Conservation (phyloP, 23 red algal species). For the Gracilaria gracilis region DNA sequence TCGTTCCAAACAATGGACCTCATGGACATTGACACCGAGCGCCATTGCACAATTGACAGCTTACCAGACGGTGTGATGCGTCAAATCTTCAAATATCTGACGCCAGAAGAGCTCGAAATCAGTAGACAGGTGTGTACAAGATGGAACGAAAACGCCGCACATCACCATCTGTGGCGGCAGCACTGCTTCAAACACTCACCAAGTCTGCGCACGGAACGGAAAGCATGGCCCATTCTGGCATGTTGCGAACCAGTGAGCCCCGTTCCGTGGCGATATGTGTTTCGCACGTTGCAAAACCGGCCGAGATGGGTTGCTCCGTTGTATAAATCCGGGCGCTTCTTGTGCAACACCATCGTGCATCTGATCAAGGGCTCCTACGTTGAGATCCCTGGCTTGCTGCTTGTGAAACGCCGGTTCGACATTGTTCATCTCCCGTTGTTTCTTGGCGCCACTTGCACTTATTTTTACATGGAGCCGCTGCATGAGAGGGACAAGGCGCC, state of each 20-base stretch:
- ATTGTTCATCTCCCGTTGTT: neutral
- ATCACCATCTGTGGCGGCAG: conserved; percentile 15
- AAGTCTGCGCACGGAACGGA: conserved; percentile 22
- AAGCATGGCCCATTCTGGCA: conserved; percentile 6
- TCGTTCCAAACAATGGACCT: neutral
- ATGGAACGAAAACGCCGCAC: conserved; percentile 8
- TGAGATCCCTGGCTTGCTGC: neutral
- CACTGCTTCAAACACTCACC: conserved; percentile 19
- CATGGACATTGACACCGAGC: conserved; percentile 14
- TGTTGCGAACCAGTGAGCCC: conserved; percentile 13
- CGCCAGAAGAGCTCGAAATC: neutral
- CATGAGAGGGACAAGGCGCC: neutral
- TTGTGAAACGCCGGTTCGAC: conserved; percentile 4
- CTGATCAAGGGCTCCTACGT: conserved; percentile 14
- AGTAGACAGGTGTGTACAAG: neutral
- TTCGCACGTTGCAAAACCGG: conserved; percentile 19
- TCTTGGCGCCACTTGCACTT: conserved; percentile 16
- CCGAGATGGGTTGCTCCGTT: conserved; percentile 2
- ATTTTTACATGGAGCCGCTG: conserved; percentile 39
- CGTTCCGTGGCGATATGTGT: conserved; percentile 5
- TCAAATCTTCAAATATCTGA: neutral
- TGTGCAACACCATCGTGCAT: conserved; percentile 16
- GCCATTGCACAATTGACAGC: neutral
- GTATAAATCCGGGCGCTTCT: conserved; percentile 6
- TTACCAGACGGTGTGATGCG: conserved; percentile 9